Base-by-base conservation (phyloP, 495 filamentous ascomycete genomes). In the Friedmanniomyces endolithicus region DNA sequence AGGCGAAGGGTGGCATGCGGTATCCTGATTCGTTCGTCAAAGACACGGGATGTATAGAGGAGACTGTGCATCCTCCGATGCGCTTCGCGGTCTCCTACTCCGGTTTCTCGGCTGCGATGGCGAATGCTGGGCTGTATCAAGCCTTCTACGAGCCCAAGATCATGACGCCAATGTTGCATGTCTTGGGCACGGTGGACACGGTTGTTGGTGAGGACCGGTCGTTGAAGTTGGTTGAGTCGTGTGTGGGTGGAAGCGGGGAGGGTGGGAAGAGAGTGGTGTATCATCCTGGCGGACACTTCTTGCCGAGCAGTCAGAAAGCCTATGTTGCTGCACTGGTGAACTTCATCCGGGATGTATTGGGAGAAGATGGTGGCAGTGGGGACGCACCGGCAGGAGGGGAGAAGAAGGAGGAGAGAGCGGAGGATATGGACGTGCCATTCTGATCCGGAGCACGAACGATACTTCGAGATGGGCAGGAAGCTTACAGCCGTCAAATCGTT, bases 241-340 rank as follows among this genome's bases (percentile, higher is more conserved):
- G 86, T 69, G 74, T 66, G 50, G 73, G 51, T 19, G 53, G 52
- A 16, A 39, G 76, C 0, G 68, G 59, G 22, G 29, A 29, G 33
- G 50, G 74, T 43, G 80, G 80, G 14, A 78, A 70, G 11, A 65
- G 67, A 47, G 81, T 89, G 31, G 77, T 94, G 37, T 82, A 78
- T 61, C 92, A 97, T 73, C 90, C 92, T 1, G 92, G 92, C 14
- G 90, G 92, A 0, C 92, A 98, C 68, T 94, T 90, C 65, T 73
- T 98, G 63, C 92, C 92, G 0, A 80, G 67, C 49, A 68, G 85
- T 50, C 78, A 79, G 61, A 84, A 84, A 71, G 81, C 86, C 57
- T 95, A 84, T 78, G 79, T 85, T 37, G 80, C 81, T 72, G 81
- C 78, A 45, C 68, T 90, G 48, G 80, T 82, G 37, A 78, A 74